Percentiles rank a stretch among this genome's conserved stretches.
These are phyloP conservation scores for Ophiocordyceps polyrhachis-furcata DNA, from an alignment of 2,329 filamentous ascomycete species.

Conservation along the genomic window DNA sequence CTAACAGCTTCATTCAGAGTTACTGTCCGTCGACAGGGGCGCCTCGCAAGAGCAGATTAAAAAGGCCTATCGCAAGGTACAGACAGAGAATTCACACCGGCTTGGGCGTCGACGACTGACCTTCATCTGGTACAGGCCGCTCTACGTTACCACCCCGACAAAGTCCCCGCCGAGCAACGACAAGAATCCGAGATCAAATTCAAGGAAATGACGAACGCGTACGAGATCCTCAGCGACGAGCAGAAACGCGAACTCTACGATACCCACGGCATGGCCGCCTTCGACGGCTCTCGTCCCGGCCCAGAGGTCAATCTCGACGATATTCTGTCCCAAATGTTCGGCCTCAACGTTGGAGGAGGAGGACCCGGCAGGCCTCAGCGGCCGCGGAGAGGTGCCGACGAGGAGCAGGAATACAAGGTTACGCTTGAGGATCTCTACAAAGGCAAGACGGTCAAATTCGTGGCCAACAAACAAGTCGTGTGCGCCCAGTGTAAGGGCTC, in stretches of 20 bases:
- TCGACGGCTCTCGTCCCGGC: constrained; percentile 57
- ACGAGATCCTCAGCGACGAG: constrained; percentile 94
- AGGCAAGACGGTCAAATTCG: constrained; percentile 94
- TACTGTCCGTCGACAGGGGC: constrained; percentile 55
- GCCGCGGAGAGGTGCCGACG: constrained; percentile 57
- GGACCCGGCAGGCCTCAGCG: constrained; percentile 36
- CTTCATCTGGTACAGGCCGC: constrained; percentile 47
- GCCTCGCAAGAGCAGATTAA: constrained; percentile 71
- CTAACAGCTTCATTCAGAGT: constrained; percentile 30
- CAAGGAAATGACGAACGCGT: constrained; percentile 83
- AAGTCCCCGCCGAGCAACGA: constrained; percentile 72
- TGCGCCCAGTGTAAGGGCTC: constrained; percentile 75
- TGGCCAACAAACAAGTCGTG: constrained; percentile 83
- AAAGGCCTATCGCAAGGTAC: constrained; percentile 88
- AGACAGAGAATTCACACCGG: constrained; percentile 7
- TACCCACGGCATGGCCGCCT: constrained; percentile 85
- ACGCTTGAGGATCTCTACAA: constrained; percentile 92
- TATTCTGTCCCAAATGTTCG: constrained; percentile 84
- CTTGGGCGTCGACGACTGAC: background rate
- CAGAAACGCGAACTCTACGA: constrained; percentile 87
- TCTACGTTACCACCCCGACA: constrained; percentile 81
- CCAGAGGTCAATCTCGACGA: constrained; percentile 77
- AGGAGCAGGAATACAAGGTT: constrained; percentile 83
- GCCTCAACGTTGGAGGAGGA: constrained; percentile 49
- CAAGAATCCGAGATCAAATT: constrained; percentile 78